Evolutionary conservation across 768 basidiomycete genomes (phyloP).

Genomic region (Clavaria fumosa): DNA sequence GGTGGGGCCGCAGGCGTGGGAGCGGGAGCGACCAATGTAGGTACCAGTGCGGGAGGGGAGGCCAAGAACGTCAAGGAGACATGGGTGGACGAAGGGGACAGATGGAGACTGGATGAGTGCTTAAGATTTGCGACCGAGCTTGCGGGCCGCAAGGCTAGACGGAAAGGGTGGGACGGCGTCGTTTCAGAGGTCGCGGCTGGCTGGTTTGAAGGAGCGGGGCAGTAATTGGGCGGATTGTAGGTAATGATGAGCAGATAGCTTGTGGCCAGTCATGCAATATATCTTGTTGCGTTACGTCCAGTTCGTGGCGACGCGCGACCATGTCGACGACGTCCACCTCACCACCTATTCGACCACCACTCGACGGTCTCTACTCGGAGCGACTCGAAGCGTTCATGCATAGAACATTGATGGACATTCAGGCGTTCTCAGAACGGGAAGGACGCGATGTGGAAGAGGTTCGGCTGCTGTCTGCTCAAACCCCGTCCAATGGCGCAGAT

Average conservation of each 20-base stretch:
- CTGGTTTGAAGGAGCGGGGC: slow-evolving; percentile 58
- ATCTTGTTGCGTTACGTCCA: too few species aligned
- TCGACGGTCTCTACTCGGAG: slow-evolving; percentile 45
- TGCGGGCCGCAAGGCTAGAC: slow-evolving; percentile 57
- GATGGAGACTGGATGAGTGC: slow-evolving; percentile 76
- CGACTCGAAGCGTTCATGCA: slow-evolving; percentile 49
- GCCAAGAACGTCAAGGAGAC: slow-evolving; percentile 6
- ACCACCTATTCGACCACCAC: too few species aligned
- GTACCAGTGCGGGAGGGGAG: too few species aligned
- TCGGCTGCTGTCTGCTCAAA: slow-evolving; percentile 9
- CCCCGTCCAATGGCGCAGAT: not conserved
- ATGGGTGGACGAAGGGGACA: slow-evolving; percentile 29
- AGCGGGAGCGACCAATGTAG: not conserved
- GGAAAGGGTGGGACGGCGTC: slow-evolving; percentile 48
- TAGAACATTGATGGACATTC: slow-evolving; percentile 39
- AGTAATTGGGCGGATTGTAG: too few species aligned
- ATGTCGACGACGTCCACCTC: too few species aligned
- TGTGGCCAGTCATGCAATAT: too few species aligned
- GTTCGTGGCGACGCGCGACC: too few species aligned
- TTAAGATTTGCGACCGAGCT: slow-evolving; percentile 79
- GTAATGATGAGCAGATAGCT: too few species aligned
- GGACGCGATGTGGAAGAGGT: slow-evolving; percentile 46
- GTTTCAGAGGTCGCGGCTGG: slow-evolving; percentile 65
- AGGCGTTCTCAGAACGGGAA: slow-evolving; percentile 47
- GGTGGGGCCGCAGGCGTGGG: not conserved